phyloP scores from a whole-genome alignment of 1,139 yeast genomes.

The Fermentozyma sake region DNA sequence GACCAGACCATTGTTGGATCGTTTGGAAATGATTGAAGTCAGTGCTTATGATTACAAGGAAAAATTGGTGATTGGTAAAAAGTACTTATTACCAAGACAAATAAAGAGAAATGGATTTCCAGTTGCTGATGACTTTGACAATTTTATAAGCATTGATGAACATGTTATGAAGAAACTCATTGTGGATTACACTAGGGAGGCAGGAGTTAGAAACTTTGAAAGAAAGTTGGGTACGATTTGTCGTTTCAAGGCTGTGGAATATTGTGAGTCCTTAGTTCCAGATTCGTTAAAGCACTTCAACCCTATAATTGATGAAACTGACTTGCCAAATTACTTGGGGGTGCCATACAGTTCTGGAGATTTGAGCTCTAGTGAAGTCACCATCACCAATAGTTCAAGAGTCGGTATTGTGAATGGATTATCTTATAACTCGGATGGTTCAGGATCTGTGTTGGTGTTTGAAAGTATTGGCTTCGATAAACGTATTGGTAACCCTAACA shows the following conservation, averaged over 20 bases:
- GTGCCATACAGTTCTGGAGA: slow-evolving; percentile 33
- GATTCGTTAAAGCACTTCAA: slow-evolving; percentile 21
- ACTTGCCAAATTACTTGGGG: slow-evolving; percentile 50
- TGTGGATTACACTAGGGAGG: slow-evolving; percentile 73
- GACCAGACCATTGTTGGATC: slow-evolving; percentile 76
- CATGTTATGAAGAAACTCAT: slow-evolving; percentile 59
- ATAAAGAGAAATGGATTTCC: slow-evolving; percentile 66
- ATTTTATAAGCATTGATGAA: slow-evolving; percentile 36
- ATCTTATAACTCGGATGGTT: slow-evolving; percentile 84
- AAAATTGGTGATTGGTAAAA: slow-evolving; percentile 68
- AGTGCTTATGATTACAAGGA: slow-evolving; percentile 82
- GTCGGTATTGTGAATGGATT: slow-evolving; percentile 85
- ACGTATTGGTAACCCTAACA: slow-evolving; percentile 14
- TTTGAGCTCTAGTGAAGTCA: slow-evolving; percentile 12
- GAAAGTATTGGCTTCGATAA: slow-evolving; percentile 63
- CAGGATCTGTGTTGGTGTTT: slow-evolving; percentile 77
- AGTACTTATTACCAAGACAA: slow-evolving; percentile 77
- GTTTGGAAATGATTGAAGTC: slow-evolving; percentile 80
- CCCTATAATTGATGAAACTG: slow-evolving; percentile 37
- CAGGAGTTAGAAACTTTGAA: slow-evolving; percentile 82
- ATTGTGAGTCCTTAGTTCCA: slow-evolving; percentile 36
- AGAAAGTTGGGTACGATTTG: slow-evolving; percentile 70
- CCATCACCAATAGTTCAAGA: slow-evolving; percentile 11
- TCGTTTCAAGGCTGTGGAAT: slow-evolving; percentile 79
- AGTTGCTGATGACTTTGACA: slow-evolving; percentile 14